Percentiles rank a stretch among this genome's conserved stretches.
Conservation (phyloP, 2,329 filamentous ascomycete genomes). For the Aspergillus tamarii region DNA sequence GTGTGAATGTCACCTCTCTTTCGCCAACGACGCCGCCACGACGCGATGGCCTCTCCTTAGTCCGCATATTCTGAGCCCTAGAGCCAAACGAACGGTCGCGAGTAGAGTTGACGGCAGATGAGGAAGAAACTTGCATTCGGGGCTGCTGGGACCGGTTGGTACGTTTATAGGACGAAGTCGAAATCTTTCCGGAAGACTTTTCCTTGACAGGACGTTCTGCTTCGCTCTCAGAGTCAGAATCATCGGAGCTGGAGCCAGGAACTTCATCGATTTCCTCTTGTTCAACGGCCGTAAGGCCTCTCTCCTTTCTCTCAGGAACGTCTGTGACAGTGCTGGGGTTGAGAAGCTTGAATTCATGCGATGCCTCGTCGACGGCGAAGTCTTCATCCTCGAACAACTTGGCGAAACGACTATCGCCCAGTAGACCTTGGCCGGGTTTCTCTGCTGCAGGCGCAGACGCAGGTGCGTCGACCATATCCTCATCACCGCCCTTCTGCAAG, state of each 20-base stretch:
- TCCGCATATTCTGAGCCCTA: slow-evolving; percentile 52
- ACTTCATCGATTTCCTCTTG: slow-evolving; percentile 61
- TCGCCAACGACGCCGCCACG: slow-evolving; percentile 48
- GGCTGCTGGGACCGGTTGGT: slow-evolving; percentile 54
- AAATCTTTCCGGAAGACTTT: slow-evolving; percentile 50
- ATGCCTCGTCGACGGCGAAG: slow-evolving; percentile 88
- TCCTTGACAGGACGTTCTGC: slow-evolving; percentile 30
- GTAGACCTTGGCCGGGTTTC: slow-evolving; percentile 61
- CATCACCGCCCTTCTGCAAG: slow-evolving; percentile 61
- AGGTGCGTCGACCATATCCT: slow-evolving; percentile 38
- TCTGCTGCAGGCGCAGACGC: slow-evolving; percentile 26
- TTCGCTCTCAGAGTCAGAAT: slow-evolving; percentile 39
- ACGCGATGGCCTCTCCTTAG: slow-evolving; percentile 36
- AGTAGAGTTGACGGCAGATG: slow-evolving; percentile 45
- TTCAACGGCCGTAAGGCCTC: slow-evolving; percentile 65
- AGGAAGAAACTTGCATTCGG: slow-evolving; percentile 63
- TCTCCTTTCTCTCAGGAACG: slow-evolving; percentile 38
- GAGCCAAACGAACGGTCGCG: slow-evolving; percentile 62
- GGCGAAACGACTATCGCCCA: slow-evolving; percentile 84
- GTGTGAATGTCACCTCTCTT: slow-evolving; percentile 64
- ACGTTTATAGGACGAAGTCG: slow-evolving; percentile 58
- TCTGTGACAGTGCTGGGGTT: slow-evolving; percentile 76
- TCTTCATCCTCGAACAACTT: slow-evolving; percentile 91
- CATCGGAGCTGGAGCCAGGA: slow-evolving; percentile 45
- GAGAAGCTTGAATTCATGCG: slow-evolving; percentile 80